A percentile compares a stretch with the other conserved stretches of the same genome.
phyloP scores from a whole-genome alignment of 306 rosid genomes.

The Clitoria ternatea region DNA sequence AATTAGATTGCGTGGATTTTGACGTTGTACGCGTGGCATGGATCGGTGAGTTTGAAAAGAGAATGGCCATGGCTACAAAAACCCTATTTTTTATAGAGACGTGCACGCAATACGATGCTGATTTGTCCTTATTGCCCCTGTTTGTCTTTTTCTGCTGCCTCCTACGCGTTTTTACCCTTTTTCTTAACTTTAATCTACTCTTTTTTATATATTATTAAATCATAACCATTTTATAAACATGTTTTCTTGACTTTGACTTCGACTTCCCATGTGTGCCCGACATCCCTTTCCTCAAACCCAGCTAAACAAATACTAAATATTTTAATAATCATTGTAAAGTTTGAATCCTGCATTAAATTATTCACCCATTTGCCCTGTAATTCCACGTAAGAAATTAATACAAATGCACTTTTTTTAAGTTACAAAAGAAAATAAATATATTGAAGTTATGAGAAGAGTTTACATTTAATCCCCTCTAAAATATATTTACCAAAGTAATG shows the following conservation, averaged over 20 bases:
- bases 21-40: neutral
- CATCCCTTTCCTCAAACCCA: conserved; percentile 11
- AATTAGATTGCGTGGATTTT: neutral
- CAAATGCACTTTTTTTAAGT: neutral
- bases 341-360: neutral
- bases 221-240: too few species aligned
- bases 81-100: conserved; percentile 29
- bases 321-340: neutral
- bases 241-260: too few species aligned
- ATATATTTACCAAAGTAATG: too few species aligned
- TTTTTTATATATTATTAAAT: neutral
- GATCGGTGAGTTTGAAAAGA: neutral
- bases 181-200: conserved; percentile 19
- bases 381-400: neutral
- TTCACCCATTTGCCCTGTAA: neutral
- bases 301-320: neutral
- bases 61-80: conserved; percentile 15
- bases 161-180: conserved; percentile 51
- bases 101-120: conserved; percentile 60
- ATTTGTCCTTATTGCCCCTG: conserved; percentile 39
- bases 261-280: conserved; percentile 43
- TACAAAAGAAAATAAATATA: conserved; percentile 5
- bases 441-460: too few species aligned
- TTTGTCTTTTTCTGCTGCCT: conserved; percentile 44
- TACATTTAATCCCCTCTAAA: too few species aligned